Evolutionary conservation across 2,329 filamentous ascomycete species (phyloP).

Genomic region (Alternaria sp.): DNA sequence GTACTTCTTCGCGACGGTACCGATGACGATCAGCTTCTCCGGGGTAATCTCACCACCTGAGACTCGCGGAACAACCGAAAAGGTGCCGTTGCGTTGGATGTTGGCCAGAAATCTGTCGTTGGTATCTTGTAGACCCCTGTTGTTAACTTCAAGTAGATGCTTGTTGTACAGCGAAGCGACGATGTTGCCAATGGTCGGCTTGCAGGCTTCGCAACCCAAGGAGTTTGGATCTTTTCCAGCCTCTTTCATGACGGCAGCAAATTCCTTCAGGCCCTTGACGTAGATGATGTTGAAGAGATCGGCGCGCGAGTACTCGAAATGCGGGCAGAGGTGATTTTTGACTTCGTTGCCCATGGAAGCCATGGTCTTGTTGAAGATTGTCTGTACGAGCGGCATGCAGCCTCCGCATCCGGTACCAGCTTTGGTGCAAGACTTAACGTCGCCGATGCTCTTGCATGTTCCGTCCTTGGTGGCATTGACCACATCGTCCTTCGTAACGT

Average conservation of each 20-base stretch:
- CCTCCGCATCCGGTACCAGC: slow-evolving; percentile 90
- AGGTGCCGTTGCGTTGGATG: slow-evolving; percentile 90
- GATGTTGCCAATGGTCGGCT: slow-evolving; percentile 81
- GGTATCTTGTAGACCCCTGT: slow-evolving; percentile 83
- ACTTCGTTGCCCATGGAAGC: slow-evolving; percentile 83
- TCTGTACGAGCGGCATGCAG: slow-evolving; percentile 85
- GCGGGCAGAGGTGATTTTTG: slow-evolving; percentile 82
- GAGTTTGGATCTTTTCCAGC: slow-evolving; percentile 74
- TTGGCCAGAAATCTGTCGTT: slow-evolving; percentile 89
- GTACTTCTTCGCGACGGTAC: slow-evolving; percentile 83
- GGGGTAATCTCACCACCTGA: slow-evolving; percentile 87
- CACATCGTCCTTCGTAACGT: slow-evolving; percentile 85
- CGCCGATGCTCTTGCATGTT: slow-evolving; percentile 78
- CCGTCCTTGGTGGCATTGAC: slow-evolving; percentile 75
- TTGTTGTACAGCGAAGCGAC: slow-evolving; percentile 83
- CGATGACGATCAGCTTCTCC: slow-evolving; percentile 82
- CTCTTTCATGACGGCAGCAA: slow-evolving; percentile 78
- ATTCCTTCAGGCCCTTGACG: slow-evolving; percentile 76
- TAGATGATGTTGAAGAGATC: slow-evolving; percentile 91
- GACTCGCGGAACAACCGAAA: slow-evolving; percentile 84
- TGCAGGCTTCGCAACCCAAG: slow-evolving; percentile 86
- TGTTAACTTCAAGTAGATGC: slow-evolving; percentile 74
- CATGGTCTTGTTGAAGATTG: slow-evolving; percentile 91
- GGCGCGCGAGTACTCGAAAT: slow-evolving; percentile 82
- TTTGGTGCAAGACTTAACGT: slow-evolving; percentile 89